Evolutionary conservation across 495 filamentous ascomycete species (phyloP).

Genomic region (Aspergillus taichungensis): DNA sequence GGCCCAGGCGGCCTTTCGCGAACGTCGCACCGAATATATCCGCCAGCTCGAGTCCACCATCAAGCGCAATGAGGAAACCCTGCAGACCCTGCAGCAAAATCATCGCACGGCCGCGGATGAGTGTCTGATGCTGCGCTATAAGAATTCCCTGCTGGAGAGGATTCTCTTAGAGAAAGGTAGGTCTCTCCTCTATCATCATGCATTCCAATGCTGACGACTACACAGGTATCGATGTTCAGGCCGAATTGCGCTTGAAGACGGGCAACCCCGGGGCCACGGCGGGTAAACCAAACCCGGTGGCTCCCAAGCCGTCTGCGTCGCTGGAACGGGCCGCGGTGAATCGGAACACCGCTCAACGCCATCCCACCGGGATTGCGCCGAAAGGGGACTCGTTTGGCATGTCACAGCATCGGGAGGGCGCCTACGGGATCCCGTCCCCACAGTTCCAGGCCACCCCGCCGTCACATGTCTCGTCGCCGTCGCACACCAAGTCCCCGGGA

Average conservation of each 20-base stretch:
- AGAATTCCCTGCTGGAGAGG: constrained; percentile 91
- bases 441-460: constrained; percentile 72
- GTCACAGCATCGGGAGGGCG: constrained; percentile 43
- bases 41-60: constrained; percentile 97
- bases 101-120: constrained; percentile 94
- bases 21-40: constrained; percentile 96
- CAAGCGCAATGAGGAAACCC: constrained; percentile 89
- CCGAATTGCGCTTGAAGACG: constrained; percentile 83
- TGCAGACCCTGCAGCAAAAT: constrained; percentile 85
- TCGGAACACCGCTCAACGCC: constrained; percentile 59
- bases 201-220: constrained; percentile 3
- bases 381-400: constrained; percentile 55
- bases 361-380: constrained; percentile 60
- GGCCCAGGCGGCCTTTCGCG: constrained; percentile 93
- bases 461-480: constrained; percentile 73
- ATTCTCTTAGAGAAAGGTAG: constrained; percentile 93
- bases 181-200: neutral
- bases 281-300: constrained; percentile 46
- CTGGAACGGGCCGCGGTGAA: constrained; percentile 67
- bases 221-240: constrained; percentile 91
- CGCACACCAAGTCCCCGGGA: constrained; percentile 59
- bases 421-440: constrained; percentile 40
- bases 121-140: constrained; percentile 96
- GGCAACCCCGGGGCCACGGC: constrained; percentile 55
- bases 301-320: constrained; percentile 49